phyloP scores from a whole-genome alignment of 1,284 basidiomycete species.

The Anthracocystis setariae region DNA sequence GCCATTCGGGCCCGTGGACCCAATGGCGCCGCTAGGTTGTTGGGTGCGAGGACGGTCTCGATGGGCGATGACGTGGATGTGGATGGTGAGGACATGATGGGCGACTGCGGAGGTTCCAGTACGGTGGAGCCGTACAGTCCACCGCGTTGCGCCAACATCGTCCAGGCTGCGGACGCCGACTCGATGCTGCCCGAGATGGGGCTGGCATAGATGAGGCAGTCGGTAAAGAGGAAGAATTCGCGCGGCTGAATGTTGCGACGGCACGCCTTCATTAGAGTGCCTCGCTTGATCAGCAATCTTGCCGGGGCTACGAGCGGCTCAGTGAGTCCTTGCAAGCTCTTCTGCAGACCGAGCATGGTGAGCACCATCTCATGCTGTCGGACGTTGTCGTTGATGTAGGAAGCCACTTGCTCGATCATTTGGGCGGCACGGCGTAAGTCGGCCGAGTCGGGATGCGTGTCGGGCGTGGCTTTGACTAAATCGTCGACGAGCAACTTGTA shows the following conservation, averaged over 20 bases:
- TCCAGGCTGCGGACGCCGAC: conserved; percentile 57
- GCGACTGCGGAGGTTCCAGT: conserved; percentile 16
- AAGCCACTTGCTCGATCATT: conserved; percentile 62
- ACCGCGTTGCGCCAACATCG: conserved; percentile 74
- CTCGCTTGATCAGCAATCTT: conserved; percentile 57
- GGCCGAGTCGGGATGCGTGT: conserved; percentile 52
- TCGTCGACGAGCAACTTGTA: conserved; percentile 64
- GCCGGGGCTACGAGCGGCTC: conserved; percentile 63
- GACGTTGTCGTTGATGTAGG: conserved; percentile 65
- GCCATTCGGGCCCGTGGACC: conserved; percentile 17
- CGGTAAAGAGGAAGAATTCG: conserved; percentile 65
- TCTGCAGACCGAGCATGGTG: conserved; percentile 61
- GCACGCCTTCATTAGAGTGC: conserved; percentile 63
- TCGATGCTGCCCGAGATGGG: conserved; percentile 55
- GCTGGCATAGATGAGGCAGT: conserved; percentile 63
- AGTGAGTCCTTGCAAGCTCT: conserved; percentile 56
- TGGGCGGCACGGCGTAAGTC: conserved; percentile 48
- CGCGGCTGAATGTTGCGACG: conserved; percentile 65
- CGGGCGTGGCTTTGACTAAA: conserved; percentile 59
- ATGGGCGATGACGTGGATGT: conserved; percentile 78
- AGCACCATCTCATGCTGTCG: conserved; percentile 65
- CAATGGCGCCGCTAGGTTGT: conserved; percentile 9
- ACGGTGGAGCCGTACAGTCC: conserved; percentile 67
- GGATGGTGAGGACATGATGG: conserved; percentile 68
- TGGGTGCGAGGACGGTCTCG: conserved; percentile 23